phyloP scores from a whole-genome alignment of 176 grass and related monocot genomes.

The Bonia amplexicaulis region DNA sequence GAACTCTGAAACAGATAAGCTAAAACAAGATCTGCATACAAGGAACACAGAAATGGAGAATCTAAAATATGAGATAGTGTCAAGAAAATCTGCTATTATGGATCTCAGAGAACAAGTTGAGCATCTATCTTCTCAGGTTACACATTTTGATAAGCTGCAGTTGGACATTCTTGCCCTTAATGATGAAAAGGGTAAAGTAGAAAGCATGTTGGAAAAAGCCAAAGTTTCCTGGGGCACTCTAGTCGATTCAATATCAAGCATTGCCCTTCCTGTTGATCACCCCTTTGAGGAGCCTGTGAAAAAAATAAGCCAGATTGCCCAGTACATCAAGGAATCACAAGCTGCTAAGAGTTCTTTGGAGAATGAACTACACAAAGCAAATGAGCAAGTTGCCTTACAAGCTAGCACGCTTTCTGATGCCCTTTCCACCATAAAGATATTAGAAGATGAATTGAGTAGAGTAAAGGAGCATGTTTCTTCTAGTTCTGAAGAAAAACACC shows the following conservation, averaged over 20 bases:
- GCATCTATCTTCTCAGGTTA: constrained; percentile 45
- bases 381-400: constrained; percentile 49
- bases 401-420: constrained; percentile 48
- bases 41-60: constrained; percentile 32
- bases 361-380: constrained; percentile 54
- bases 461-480: constrained; percentile 58
- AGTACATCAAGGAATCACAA: constrained; percentile 63
- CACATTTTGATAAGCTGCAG: constrained; percentile 49
- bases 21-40: constrained; percentile 29
- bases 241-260: constrained; percentile 52
- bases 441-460: constrained; percentile 66
- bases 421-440: constrained; percentile 42
- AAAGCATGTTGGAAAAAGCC: constrained; percentile 55
- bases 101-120: constrained; percentile 59
- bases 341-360: constrained; percentile 47
- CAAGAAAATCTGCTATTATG: constrained; percentile 47
- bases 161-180: constrained; percentile 47
- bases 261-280: constrained; percentile 53
- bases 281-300: constrained; percentile 48
- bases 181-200: constrained; percentile 46
- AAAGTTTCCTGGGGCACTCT: constrained; percentile 44
- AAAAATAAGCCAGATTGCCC: constrained; percentile 52
- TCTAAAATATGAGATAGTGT: constrained; percentile 49
- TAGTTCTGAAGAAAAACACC: constrained; percentile 63
- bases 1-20: constrained; percentile 21